A percentile compares a stretch with the other conserved stretches of the same genome.
These are phyloP conservation scores for Phtheirospermum japonicum DNA, from an alignment of 257 asterid genomes.

Conservation along the genomic window DNA sequence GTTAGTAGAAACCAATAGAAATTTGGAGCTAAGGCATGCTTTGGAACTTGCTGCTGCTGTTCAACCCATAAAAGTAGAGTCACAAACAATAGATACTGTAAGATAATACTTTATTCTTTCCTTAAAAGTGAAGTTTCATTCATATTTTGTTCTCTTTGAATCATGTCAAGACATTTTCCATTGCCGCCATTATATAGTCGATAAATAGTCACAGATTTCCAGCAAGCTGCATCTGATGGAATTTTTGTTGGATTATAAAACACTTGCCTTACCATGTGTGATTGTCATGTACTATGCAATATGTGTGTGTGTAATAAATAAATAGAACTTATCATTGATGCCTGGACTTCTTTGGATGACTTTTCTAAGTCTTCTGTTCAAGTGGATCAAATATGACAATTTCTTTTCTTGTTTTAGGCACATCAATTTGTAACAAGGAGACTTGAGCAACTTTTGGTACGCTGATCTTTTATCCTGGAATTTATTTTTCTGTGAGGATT, in stretches of 20 bases:
- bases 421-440: conserved; percentile 90
- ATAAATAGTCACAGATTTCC: conserved; percentile 11
- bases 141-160: conserved; percentile 10
- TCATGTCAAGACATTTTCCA: conserved; percentile 8
- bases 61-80: conserved; percentile 76
- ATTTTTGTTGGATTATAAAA: neutral
- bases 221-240: conserved; percentile 13
- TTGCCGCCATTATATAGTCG: neutral
- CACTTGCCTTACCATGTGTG: conserved; percentile 1
- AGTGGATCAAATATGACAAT: conserved; percentile 27
- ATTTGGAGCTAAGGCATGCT: conserved; percentile 72
- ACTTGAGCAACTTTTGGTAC: conserved; percentile 93
- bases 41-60: conserved; percentile 86
- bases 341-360: conserved; percentile 11
- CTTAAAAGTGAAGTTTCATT: conserved; percentile 11
- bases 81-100: conserved; percentile 65
- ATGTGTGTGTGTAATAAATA: neutral
- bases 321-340: neutral
- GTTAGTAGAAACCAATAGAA: conserved; percentile 62
- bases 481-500: conserved; percentile 5
- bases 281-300: conserved; percentile 6
- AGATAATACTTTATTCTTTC: conserved; percentile 24
- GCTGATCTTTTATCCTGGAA: conserved; percentile 30
- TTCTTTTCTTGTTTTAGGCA: conserved; percentile 46
- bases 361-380: conserved; percentile 17